Evolutionary conservation across 768 basidiomycete genomes (phyloP), one percentile per base, ranked within the genome.

Genomic region (Mycena belliarum): DNA sequence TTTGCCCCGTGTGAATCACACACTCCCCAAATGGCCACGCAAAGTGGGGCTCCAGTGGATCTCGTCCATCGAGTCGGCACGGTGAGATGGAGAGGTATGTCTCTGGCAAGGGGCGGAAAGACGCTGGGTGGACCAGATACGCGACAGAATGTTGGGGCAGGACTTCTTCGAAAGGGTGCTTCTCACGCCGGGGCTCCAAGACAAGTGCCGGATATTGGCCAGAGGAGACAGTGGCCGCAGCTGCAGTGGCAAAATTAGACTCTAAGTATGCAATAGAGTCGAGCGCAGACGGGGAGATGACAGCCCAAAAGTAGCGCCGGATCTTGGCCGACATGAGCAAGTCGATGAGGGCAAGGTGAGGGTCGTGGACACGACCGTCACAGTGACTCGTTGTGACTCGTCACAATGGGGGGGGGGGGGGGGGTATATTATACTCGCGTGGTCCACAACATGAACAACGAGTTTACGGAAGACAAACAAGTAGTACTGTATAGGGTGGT

Each of bases 31-130:
- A 54, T 1, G 52, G 43, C 45, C 52, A 54, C 6, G 37, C 33
- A 25, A 54, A 46, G 18, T n/a, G 33, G 6, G 52, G 52, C 1
- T n/a, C 33, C 25, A 46, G 16, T 20, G 43, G 26, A 3, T 45
- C 35, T 11, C 52, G 52, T 5, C 32, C 2, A 2, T 44, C 52
- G 10, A 46, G 18, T 16, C 25, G 18, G n/a, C 23, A 54, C 6
- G 52, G 52, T 21, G 52, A 15, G 16, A 54, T 54, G 2, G 52
- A 44, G 18, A 54, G 43, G 29, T 46, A 54, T 2, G 43, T 45
- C 1, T 37, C 24, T 38, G 52, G 44, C 5, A 45, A 14, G 10
- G 52, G 44, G 2, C 18, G 3, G 5, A 20, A 24, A 11, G 23
- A 40, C 16, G 33, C 33, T n/a, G 10, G 25, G 23, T 54, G 52